A percentile compares a stretch with the other conserved stretches of the same genome.
Evolutionary conservation across 805 yeast genomes (phyloP).

Genomic region (Pichia cabralensis): DNA sequence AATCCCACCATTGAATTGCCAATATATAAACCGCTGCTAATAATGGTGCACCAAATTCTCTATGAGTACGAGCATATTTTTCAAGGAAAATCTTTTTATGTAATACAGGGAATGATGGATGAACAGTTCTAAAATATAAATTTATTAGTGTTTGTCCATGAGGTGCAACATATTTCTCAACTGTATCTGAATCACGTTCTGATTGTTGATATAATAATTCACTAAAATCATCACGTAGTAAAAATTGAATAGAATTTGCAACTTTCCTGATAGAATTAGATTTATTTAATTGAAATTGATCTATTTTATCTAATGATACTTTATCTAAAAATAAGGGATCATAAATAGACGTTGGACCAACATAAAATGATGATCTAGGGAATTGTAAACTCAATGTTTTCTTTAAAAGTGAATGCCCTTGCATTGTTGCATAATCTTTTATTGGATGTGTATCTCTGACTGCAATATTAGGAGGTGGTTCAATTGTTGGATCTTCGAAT

Average conservation of each 20-base stretch:
- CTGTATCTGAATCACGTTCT: slow-evolving; percentile 70
- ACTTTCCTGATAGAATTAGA: slow-evolving; percentile 69
- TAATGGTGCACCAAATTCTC: slow-evolving; percentile 86
- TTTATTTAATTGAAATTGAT: slow-evolving; percentile 67
- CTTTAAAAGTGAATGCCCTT: slow-evolving; percentile 53
- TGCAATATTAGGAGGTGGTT: slow-evolving; percentile 30
- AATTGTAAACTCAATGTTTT: slow-evolving; percentile 70
- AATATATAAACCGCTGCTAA: slow-evolving; percentile 83
- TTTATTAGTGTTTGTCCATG: slow-evolving; percentile 78
- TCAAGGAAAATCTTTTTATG: slow-evolving; percentile 89
- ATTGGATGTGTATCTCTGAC: slow-evolving; percentile 49
- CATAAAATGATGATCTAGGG: slow-evolving; percentile 81
- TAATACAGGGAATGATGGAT: slow-evolving; percentile 84
- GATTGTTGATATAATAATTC: slow-evolving; percentile 58
- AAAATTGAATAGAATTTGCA: slow-evolving; percentile 63
- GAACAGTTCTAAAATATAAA: slow-evolving; percentile 74
- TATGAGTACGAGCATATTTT: slow-evolving; percentile 80
- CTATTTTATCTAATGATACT: slow-evolving; percentile 58
- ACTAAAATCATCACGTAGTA: slow-evolving; percentile 71
- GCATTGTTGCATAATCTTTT: slow-evolving; percentile 56
- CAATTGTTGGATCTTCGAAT: slow-evolving; percentile 26
- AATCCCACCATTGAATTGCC: slow-evolving; percentile 93
- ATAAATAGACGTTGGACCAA: slow-evolving; percentile 81
- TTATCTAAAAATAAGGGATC: slow-evolving; percentile 62
- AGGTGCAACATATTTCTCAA: slow-evolving; percentile 83